Evolutionary conservation across 352 stramenopile species (phyloP), one percentile per base, ranked within the genome.

Genomic region (Globisporangium spinosum): DNA sequence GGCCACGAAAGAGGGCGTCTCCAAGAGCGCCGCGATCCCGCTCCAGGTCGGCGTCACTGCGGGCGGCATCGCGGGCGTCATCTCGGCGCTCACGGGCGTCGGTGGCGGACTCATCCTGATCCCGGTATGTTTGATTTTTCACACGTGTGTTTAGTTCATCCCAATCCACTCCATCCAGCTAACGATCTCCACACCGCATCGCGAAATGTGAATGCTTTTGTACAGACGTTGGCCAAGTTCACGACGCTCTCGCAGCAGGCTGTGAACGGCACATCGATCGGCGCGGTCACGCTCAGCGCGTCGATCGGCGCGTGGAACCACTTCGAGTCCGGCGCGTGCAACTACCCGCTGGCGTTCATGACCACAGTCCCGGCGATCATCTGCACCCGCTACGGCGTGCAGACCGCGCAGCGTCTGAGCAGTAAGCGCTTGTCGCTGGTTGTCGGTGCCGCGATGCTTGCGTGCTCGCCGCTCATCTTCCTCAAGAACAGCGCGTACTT

Each of bases 81-180:
- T 95, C 25, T 95, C 87, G 23, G 87, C 83, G 4, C 76, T 95
- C 29, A 95, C 87, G 10, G 87, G 87, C 60, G 85, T 95, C 23
- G 87, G 87, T 22, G 87, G 87, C 63, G 87, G 87, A 13, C 80
- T 94, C 59, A 89, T 95, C 60, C 80, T 95, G 65, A 93, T 95
- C 71, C 87, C 87, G 43, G 85, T 95, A 61, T 22, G 75, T 68
- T 5, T 32, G 29, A 32, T 32, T 32, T 20, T 17, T 38, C 17
- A 6, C 34, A 54, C 38, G 15, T 53, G 17, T 22, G 17, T 51
- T 49, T 17, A 49, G n/a, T 8, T 49, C 40, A 20, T 22, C 4
- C 15, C 40, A 49, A 49, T 49, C 15, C 15, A 10, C 6, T 20
- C 40, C 40, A 49, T 49, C 40, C 40, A 22, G 17, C 17, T 49